These are phyloP conservation scores for Selaginella tamariscina DNA, from an alignment of 75 land plant species.

Conservation along the genomic window DNA sequence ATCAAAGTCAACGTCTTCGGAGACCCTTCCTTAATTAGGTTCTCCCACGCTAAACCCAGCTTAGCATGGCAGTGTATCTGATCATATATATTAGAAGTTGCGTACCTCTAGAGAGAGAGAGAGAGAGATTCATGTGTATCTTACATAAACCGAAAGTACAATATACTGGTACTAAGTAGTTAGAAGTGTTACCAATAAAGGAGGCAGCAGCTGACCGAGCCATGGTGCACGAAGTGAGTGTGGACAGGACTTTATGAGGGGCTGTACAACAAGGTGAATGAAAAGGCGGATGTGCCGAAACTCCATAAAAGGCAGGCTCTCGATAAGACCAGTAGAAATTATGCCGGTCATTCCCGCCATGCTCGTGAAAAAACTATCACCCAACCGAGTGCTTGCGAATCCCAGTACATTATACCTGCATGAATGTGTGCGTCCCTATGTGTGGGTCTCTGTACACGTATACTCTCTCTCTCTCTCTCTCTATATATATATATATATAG, in stretches of 20 bases:
- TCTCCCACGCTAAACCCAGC: not conserved
- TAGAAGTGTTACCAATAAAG: conserved; percentile 45
- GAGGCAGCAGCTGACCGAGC: conserved; percentile 58
- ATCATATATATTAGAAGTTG: too few relatives aligned
- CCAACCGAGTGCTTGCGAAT: conserved; percentile 51
- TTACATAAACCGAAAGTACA: too few relatives aligned
- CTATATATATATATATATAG: too few relatives aligned
- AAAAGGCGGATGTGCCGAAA: conserved; percentile 81
- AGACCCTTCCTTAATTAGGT: not conserved
- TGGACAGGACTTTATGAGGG: conserved; percentile 73
- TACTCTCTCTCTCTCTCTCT: too few relatives aligned
- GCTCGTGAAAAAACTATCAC: conserved; percentile 50
- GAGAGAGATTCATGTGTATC: too few relatives aligned
- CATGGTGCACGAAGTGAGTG: conserved; percentile 48
- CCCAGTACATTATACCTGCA: conserved; percentile 87
- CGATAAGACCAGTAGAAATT: conserved; percentile 48
- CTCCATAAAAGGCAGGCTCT: conserved; percentile 78
- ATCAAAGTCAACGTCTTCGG: not conserved
- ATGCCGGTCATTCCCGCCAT: conserved; percentile 29
- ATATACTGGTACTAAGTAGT: too few relatives aligned
- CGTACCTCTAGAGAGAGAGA: too few relatives aligned
- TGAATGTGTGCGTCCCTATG: too few relatives aligned
- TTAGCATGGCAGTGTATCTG: not conserved
- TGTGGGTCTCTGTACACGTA: too few relatives aligned
- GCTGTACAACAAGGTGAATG: conserved; percentile 56